Evolutionary conservation across 75 land plant genomes (phyloP), one percentile per base, ranked within the genome.

Genomic region (Selaginella moellendorffii): DNA sequence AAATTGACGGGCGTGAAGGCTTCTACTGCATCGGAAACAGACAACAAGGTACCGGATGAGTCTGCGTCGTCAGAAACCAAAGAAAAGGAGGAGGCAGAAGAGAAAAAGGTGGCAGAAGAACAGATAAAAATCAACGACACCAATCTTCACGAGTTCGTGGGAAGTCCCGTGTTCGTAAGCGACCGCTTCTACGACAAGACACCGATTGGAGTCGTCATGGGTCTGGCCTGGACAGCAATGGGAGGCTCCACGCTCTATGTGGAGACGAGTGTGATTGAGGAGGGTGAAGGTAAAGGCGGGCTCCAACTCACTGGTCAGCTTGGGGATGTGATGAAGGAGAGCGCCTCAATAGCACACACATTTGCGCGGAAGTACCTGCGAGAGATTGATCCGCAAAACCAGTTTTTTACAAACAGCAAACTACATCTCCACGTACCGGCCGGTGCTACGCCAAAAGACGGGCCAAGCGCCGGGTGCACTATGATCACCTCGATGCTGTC

Each of bases 291-390:
- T 0, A 92, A 92, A 78, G 97, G 96, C 46, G 71, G 74, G 1
- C 75, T 92, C 2, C 74, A 83, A 72, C 31, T 88, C 14, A 92
- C 97, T 2, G 97, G 97, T 18, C 96, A 92, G 69, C 86, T 92
- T 62, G 97, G 97, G 61, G 97, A 92, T 78, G 97, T 92, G 21
- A 92, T 92, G 97, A 92, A 88, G 65, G 97, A 92, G 71, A 92
- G 97, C 77, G 96, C 97, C 20, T 78, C 87, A 54, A 92, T 92
- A 58, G 97, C 97, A 42, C 90, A 92, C 66, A 92, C 97, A 0
- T 77, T 81, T 52, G 74, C 97, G 1, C 71, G 97, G 64, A 72
- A 72, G 52, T 79, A 83, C 31, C 65, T 92, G 52, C 59, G 74
- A 27, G 96, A 88, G 68, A 88, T 81, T 69, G 87, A 92, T 1